Evolutionary conservation across 257 asterid species (phyloP), one percentile per base, ranked within the genome.

Genomic region (Verbascum thapsus): DNA sequence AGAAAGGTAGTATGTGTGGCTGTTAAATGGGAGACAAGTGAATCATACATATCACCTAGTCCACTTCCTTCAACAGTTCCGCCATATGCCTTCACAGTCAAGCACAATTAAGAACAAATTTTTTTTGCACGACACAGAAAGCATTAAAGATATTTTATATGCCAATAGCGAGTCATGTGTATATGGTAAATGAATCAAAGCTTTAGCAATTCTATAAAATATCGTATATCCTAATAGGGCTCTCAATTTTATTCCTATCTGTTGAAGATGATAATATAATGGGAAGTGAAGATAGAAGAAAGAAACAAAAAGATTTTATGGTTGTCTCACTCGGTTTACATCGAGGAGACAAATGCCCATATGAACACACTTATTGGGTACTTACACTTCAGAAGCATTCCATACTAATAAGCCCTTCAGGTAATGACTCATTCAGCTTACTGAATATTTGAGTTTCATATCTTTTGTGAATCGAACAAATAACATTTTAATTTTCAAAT

Each of bases 1-100:
- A 92, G 96, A 75, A 92, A 92, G 70, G 6, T 65, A 51, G 80
- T 62, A 61, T 92, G 97, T 15, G 64, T 76, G 51, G 66, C 63
- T 43, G 86, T 82, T 73, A 92, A 79, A 78, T 92, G 99, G 66
- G 85, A 76, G 70, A 85, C 86, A 66, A 89, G 87, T 39, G 94
- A 83, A 73, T 87, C 90, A 68, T 85, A 89, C 63, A 85, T 44
- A 62, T 78, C 80, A 44, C 94, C 85, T 55, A 92, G 71, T 66
- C 99, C 95, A 57, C 99, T 92, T 66, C 87, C 88, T 72, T 82
- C 95, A 23, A 72, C 75, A 69, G 76, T 82, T 58, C 99, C 97
- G 5, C 94, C 97, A 51, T 73, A 64, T 72, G 94, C 90, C 99
- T 92, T 80, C 73, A 72, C 47, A 75, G 48, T 70, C 38, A 53